Evolutionary conservation across 2,329 filamentous ascomycete species (phyloP).

Genomic region (Trichophyton simii): DNA sequence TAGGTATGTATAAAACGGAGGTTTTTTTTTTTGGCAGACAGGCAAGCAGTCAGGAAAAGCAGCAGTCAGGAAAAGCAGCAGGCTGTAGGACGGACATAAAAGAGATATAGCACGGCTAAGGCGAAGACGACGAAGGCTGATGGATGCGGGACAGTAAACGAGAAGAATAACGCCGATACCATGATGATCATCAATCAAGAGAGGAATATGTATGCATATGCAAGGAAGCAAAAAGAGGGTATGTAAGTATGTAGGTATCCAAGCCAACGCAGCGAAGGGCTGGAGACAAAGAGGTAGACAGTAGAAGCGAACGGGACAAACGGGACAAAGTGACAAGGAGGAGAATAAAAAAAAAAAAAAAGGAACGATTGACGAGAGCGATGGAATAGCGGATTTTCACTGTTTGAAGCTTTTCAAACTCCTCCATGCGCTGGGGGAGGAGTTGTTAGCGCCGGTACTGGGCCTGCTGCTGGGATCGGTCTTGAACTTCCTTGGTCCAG

Average conservation of each 20-base stretch:
- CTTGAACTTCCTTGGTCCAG: constrained; percentile 8
- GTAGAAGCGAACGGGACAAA: background rate
- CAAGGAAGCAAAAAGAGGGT: constrained; percentile 2
- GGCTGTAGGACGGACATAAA: background rate
- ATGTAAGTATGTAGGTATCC: background rate
- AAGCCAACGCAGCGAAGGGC: background rate
- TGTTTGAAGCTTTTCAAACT: constrained; percentile 12
- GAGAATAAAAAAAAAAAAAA: background rate
- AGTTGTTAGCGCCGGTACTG: constrained; percentile 6
- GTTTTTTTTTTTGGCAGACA: no score
- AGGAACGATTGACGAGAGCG: constrained; percentile 9
- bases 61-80: background rate
- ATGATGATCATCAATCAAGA: constrained; percentile 4
- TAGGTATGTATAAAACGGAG: background rate
- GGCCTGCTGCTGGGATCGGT: constrained; percentile 7
- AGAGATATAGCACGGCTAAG: background rate
- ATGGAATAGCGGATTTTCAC: constrained; percentile 12
- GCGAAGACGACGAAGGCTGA: background rate
- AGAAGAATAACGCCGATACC: constrained; percentile 1
- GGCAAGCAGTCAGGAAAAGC: no score
- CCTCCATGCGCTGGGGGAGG: constrained; percentile 12
- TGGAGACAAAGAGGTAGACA: background rate
- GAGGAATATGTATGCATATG: background rate
- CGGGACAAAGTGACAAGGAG: background rate
- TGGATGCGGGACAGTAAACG: background rate